These are phyloP conservation scores for Neopestalotiopsis rosae DNA, from an alignment of 2,329 filamentous ascomycete species.

Conservation along the genomic window DNA sequence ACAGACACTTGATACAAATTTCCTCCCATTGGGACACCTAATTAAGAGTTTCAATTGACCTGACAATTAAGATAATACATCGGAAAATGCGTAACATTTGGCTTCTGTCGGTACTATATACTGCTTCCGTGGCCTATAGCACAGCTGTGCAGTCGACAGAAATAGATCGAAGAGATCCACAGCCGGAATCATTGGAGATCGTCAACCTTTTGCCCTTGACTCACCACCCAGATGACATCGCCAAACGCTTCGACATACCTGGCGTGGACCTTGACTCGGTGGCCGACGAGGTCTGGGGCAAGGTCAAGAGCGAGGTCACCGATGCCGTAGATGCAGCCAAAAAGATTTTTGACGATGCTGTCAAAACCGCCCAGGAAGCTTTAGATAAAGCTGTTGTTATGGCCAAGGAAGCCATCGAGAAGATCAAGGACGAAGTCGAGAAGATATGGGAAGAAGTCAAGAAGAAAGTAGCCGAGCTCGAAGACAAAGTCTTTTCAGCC, in stretches of 20 bases:
- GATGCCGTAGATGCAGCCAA: neutral
- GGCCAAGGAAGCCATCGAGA: constrained; percentile 2
- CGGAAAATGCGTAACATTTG: neutral
- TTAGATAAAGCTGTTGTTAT: neutral
- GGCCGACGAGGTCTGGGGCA: neutral
- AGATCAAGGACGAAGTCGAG: constrained; percentile 14
- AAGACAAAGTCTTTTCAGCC: neutral
- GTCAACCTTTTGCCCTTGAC: neutral
- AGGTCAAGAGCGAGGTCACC: constrained; percentile 5
- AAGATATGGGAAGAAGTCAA: constrained; percentile 6
- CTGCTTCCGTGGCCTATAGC: neutral
- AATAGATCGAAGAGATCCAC: neutral
- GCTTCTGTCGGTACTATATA: neutral
- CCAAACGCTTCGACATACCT: constrained; percentile 1
- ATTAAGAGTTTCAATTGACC: neutral
- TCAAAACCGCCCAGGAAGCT: neutral
- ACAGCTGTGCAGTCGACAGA: neutral
- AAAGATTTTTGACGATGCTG: neutral
- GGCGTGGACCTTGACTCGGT: constrained; percentile 7
- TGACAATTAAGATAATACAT: neutral
- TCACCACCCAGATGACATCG: neutral
- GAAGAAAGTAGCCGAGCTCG: constrained; percentile 5
- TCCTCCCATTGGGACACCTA: neutral
- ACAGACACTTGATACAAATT: neutral
- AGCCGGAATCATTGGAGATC: neutral